Percentiles rank a stretch among this genome's conserved stretches.
Conservation (phyloP, 2,329 filamentous ascomycete species). For the Neonectria faginata region DNA sequence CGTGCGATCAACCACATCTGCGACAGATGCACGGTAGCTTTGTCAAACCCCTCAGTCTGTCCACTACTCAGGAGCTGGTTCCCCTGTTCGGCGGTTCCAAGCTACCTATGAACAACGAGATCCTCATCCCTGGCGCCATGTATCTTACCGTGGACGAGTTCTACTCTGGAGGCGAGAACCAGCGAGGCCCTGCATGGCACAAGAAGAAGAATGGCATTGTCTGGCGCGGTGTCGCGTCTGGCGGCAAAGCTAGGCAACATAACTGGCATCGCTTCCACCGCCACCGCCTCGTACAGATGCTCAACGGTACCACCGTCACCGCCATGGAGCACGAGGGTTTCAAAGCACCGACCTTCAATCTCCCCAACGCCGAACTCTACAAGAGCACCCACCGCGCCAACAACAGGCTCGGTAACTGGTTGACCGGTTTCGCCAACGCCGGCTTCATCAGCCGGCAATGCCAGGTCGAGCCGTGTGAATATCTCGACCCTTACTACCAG, state of each 20-base stretch:
- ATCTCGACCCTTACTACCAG: conserved; percentile 53
- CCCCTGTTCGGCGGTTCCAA: conserved; percentile 74
- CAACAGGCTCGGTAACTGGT: conserved; percentile 56
- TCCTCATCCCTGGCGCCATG: conserved; percentile 73
- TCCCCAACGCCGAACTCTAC: conserved; percentile 59
- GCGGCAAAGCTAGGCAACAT: conserved; percentile 62
- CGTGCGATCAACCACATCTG: conserved; percentile 68
- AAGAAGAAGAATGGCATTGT: conserved; percentile 66
- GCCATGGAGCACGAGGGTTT: conserved; percentile 56
- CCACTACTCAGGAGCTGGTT: conserved; percentile 65
- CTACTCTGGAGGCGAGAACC: conserved; percentile 66
- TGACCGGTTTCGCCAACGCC: conserved; percentile 54
- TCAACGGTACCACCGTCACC: conserved; percentile 70
- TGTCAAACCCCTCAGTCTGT: conserved; percentile 63
- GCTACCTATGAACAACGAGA: conserved; percentile 72
- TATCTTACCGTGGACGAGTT: conserved; percentile 69
- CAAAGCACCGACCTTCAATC: conserved; percentile 60
- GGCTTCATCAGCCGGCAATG: conserved; percentile 60
- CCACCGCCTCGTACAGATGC: conserved; percentile 77
- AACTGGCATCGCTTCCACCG: conserved; percentile 78
- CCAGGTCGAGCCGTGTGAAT: conserved; percentile 52
- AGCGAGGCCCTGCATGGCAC: conserved; percentile 67
- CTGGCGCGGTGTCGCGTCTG: conserved; percentile 75
- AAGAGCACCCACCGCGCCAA: conserved; percentile 51
- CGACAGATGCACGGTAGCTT: conserved; percentile 67